Evolutionary conservation across 2,329 filamentous ascomycete genomes (phyloP), one percentile per base, ranked within the genome.

Genomic region (Conoideocrella luteorostrata): DNA sequence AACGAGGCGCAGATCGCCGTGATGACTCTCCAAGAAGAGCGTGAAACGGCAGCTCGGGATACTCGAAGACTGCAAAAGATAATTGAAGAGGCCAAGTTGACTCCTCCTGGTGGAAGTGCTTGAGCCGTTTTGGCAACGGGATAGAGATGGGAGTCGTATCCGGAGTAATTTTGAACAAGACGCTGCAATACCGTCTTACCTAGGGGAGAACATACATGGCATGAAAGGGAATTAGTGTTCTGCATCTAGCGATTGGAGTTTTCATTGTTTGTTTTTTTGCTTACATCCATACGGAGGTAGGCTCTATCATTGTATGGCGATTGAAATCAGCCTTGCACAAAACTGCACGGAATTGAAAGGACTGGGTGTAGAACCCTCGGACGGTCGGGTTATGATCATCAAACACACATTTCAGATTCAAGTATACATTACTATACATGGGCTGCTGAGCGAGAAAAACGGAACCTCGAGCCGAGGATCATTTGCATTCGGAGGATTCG

Each of bases 1-100:
- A 90, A 86, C 65, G 71, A 74, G 54, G 84, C 86, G 21, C 87
- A 93, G 67, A 86, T 91, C 50, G 85, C 90, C 65, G 87, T 93
- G 36, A 80, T 86, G 55, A 84, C 88, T 59, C 71, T 94, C 38
- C 86, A 90, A 62, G 78, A 80, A 52, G 79, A 85, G 63, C 75
- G 80, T 54, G 87, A 93, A 57, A 80, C 83, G 52, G 86, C 86
- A 18, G 77, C 87, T 54, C 77, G 80, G 40, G 77, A 85, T 62
- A 89, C 86, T 46, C 75, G 78, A 54, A 76, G 71, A 56, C 71
- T 93, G 40, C 82, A 89, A 60, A 74, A 72, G 44, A 70, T 80
- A 50, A 77, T 91, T 47, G 72, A 80, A 47, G 70, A 72, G 46
- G 82, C 86, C 65, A 76, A 77, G 54, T 70, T 80, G 51, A 76